Conservation (phyloP, 164 flowering plant species). For the Umbellularia californica region DNA sequence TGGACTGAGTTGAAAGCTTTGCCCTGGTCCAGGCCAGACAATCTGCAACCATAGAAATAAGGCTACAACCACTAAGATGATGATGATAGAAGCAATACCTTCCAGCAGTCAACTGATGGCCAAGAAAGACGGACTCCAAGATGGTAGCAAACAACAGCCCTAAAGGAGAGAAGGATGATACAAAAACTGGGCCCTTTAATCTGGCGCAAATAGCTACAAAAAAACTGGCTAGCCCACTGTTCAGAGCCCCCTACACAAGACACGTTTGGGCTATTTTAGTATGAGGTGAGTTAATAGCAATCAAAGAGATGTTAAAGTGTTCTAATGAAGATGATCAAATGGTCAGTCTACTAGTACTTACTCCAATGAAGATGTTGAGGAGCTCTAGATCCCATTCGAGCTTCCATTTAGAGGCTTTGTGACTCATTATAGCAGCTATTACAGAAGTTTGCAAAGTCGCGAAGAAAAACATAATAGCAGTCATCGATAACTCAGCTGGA, state of each 20-base stretch:
- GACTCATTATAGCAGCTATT: slow-evolving; percentile 11
- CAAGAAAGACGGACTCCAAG: slow-evolving; percentile 18
- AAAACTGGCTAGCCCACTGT: slow-evolving; percentile 21
- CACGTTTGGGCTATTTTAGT: background rate
- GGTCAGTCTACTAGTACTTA: slow-evolving; percentile 2
- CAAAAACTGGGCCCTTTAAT: slow-evolving; percentile 20
- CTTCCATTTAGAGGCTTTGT: slow-evolving; percentile 18
- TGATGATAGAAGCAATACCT: slow-evolving; percentile 8
- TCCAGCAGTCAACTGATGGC: slow-evolving; percentile 15
- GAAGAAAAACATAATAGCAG: slow-evolving; percentile 21
- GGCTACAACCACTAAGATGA: background rate
- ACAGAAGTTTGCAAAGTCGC: slow-evolving; percentile 18
- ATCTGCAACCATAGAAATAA: background rate
- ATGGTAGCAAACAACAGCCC: slow-evolving; percentile 22
- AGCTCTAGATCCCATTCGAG: slow-evolving; percentile 22
- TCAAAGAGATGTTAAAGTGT: background rate
- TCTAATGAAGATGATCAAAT: background rate
- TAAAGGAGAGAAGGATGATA: slow-evolving; percentile 20
- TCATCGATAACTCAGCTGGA: slow-evolving; percentile 21
- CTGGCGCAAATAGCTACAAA: slow-evolving; percentile 20
- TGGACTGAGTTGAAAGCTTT: background rate
- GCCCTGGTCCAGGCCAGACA: background rate
- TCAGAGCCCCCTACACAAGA: slow-evolving; percentile 16
- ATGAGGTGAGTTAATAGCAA: background rate
- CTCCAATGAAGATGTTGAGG: slow-evolving; percentile 19